phyloP scores from a whole-genome alignment of 306 rosid genomes.

The Argentina anserina region DNA sequence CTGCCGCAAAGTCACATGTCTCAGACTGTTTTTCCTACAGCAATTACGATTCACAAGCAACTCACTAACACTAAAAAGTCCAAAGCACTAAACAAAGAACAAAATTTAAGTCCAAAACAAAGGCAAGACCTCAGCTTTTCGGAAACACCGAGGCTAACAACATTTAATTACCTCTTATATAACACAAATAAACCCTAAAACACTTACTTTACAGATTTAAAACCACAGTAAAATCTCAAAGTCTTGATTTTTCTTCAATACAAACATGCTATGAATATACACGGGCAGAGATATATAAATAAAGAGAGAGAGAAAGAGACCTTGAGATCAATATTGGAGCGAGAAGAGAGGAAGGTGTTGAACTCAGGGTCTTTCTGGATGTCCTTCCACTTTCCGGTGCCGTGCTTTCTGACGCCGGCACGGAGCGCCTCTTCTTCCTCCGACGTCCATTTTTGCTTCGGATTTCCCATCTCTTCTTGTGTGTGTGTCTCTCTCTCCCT shows the following conservation, averaged over 20 bases:
- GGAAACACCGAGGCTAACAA: not conserved
- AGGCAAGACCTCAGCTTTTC: not conserved
- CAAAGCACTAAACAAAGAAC: not conserved
- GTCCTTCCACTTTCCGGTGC: constrained; percentile 50
- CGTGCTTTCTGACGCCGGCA: constrained; percentile 42
- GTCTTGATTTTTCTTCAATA: not conserved
- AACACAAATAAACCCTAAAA: not conserved
- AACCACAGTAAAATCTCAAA: not conserved
- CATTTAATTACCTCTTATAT: not conserved
- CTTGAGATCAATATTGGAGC: constrained; percentile 53
- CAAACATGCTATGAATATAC: not conserved
- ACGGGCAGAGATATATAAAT: not conserved
- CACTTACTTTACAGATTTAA: not conserved
- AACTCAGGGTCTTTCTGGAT: constrained; percentile 51
- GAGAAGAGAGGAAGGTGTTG: constrained; percentile 35
- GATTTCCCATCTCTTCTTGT: constrained; percentile 37
- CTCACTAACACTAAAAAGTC: not conserved
- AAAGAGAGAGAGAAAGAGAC: constrained; percentile 12
- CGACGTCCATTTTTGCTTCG: constrained; percentile 47
- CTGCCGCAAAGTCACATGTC: not conserved
- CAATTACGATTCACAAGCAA: not conserved
- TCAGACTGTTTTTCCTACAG: not conserved
- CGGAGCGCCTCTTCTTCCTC: constrained; percentile 47
- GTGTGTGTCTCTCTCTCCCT: not conserved
- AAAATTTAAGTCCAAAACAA: not conserved